phyloP scores from a whole-genome alignment of 108 stramenopile genomes.

The Nitzschia sp. region DNA sequence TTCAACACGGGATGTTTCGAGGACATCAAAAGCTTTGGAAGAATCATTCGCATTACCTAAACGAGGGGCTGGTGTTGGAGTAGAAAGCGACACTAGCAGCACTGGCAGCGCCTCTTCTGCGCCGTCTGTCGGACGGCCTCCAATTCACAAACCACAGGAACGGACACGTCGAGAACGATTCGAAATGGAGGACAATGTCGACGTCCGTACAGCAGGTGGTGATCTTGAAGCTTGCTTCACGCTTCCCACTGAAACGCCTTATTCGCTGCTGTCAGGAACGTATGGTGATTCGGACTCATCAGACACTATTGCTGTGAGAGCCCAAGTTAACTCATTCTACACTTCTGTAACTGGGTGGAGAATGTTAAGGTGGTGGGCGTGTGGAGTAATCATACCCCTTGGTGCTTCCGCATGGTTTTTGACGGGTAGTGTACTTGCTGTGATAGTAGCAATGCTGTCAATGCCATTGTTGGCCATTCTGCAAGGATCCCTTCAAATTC shows the following conservation, averaged over 20 bases:
- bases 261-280: no score
- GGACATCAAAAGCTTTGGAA: background rate
- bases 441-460: background rate
- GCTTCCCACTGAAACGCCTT: no score
- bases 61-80: background rate
- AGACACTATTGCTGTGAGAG: no score
- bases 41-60: background rate
- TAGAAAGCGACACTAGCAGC: background rate
- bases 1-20: background rate
- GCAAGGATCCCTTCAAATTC: constrained; percentile 35
- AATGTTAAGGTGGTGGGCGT: constrained; percentile 7
- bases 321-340: no score
- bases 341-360: background rate
- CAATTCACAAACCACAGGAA: no score
- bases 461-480: constrained; percentile 18
- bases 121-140: background rate
- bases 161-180: no score
- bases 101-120: background rate
- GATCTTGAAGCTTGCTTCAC: no score
- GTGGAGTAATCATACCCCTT: constrained; percentile 20
- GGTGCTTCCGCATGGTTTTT: constrained; percentile 8
- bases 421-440: background rate
- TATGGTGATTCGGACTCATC: no score
- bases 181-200: no score
- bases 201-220: no score